A percentile compares a stretch with the other conserved stretches of the same genome.
Conservation (phyloP, 2,329 filamentous ascomycete genomes). For the Coniochaeta pulveracea region DNA sequence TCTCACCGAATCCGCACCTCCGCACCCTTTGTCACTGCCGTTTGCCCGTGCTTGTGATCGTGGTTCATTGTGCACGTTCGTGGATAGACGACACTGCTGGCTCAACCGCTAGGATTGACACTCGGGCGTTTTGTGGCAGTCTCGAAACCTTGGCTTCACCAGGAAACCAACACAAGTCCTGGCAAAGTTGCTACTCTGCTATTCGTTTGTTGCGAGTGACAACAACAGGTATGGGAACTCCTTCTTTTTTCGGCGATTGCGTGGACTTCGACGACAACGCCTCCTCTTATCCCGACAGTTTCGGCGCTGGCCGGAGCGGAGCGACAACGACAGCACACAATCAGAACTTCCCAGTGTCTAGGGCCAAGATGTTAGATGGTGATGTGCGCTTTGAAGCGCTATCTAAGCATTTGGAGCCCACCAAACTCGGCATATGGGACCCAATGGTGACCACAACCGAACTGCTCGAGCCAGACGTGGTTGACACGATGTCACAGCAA, state of each 20-base stretch:
- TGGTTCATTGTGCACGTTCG: too few relatives aligned
- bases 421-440: not conserved
- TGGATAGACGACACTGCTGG: too few relatives aligned
- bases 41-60: too few relatives aligned
- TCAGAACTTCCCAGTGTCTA: slow-evolving; percentile 1
- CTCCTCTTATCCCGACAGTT: not conserved
- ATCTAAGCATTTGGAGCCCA: not conserved
- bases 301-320: not conserved
- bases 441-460: not conserved
- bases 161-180: too few relatives aligned
- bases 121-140: too few relatives aligned
- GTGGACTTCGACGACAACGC: not conserved
- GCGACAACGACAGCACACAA: not conserved
- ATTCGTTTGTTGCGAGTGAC: too few relatives aligned
- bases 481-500: not conserved
- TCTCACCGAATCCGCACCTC: too few relatives aligned
- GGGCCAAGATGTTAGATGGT: not conserved
- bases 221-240: slow-evolving; percentile 1
- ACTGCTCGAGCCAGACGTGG: not conserved
- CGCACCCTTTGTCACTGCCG: too few relatives aligned
- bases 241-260: slow-evolving; percentile 1
- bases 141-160: too few relatives aligned
- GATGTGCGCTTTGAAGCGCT: not conserved
- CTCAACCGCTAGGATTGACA: too few relatives aligned
- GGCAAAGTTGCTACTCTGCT: too few relatives aligned